Percentiles rank a stretch among this genome's conserved stretches.
Evolutionary conservation across 768 basidiomycete genomes (phyloP).

Genomic region (Kwoniella sp.): DNA sequence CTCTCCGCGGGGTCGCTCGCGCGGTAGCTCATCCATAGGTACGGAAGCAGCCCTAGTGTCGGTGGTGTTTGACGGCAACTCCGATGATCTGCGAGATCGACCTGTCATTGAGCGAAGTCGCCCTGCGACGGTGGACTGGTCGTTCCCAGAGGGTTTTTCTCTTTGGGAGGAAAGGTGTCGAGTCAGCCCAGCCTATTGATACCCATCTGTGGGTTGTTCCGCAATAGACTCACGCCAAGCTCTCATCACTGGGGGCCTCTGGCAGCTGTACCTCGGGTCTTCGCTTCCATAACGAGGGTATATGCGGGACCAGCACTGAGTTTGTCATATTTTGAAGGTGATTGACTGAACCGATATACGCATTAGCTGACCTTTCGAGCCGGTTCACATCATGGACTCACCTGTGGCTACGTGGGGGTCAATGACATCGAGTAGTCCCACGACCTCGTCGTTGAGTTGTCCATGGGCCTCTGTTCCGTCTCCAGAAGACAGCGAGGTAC

Average conservation of each 20-base stretch:
- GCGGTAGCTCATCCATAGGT: not conserved
- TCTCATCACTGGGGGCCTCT: constrained; percentile 21
- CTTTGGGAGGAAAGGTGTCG: too few relatives aligned
- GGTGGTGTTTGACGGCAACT: not conserved
- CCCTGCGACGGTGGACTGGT: not conserved
- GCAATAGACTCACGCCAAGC: constrained; percentile 19
- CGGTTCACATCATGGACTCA: constrained; percentile 14
- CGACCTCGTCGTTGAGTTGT: constrained; percentile 68
- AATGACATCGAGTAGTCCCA: constrained; percentile 73
- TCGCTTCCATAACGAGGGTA: constrained; percentile 62
- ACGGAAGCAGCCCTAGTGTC: not conserved
- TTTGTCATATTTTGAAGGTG: constrained; percentile 76
- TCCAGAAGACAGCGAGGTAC: constrained; percentile 1
- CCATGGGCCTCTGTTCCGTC: constrained; percentile 13
- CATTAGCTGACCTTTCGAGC: not conserved
- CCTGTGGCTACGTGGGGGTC: constrained; percentile 68
- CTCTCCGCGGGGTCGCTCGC: not conserved
- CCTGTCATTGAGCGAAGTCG: not conserved
- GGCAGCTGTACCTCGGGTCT: constrained; percentile 65
- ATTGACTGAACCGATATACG: constrained; percentile 53
- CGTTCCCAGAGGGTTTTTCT: too few relatives aligned
- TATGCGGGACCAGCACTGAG: constrained; percentile 68
- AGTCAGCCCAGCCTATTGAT: too few relatives aligned
- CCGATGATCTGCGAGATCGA: constrained; percentile 11
- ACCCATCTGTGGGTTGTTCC: too few relatives aligned